Evolutionary conservation across 352 stramenopile genomes (phyloP).

Genomic region (Saprolegnia diclina): DNA sequence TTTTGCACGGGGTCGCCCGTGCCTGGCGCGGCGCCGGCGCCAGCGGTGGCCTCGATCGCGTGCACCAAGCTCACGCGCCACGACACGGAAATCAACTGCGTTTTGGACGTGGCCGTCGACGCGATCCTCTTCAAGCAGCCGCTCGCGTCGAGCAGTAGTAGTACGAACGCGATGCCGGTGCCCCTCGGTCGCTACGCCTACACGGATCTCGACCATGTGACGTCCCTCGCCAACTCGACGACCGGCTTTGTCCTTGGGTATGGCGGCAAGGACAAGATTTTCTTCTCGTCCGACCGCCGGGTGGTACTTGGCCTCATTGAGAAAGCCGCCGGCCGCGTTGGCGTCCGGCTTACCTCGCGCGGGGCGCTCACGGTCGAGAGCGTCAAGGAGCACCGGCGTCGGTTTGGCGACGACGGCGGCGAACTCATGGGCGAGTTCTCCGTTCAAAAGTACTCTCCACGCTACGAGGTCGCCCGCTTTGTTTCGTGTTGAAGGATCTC

Average conservation of each 20-base stretch:
- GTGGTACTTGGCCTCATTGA: conserved; percentile 54
- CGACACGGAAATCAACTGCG: conserved; percentile 32
- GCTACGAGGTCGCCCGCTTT: conserved; percentile 13
- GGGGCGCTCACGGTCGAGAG: conserved; percentile 37
- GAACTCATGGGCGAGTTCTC: conserved; percentile 66
- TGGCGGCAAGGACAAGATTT: conserved; percentile 53
- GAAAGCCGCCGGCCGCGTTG: conserved; percentile 48
- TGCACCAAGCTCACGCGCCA: conserved; percentile 61
- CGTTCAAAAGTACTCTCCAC: conserved; percentile 41
- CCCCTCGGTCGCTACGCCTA: conserved; percentile 63
- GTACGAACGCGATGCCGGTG: conserved; percentile 27
- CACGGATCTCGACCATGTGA: conserved; percentile 73
- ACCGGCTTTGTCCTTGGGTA: conserved; percentile 67
- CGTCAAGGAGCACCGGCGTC: conserved; percentile 42
- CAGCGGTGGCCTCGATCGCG: conserved; percentile 38
- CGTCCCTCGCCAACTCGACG: conserved; percentile 43
- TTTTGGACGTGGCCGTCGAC: conserved; percentile 57
- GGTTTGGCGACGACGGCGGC: conserved; percentile 43
- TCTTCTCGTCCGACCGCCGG: conserved; percentile 58
- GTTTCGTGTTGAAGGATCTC: background rate
- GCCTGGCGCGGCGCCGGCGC: conserved; percentile 1
- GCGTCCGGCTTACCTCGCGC: conserved; percentile 35
- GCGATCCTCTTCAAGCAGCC: conserved; percentile 37
- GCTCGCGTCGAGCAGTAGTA: background rate
- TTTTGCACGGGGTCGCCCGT: conserved; percentile 35